Base-by-base conservation (phyloP, 192 early-diverging fungal species). In the Coemansia sp. region DNA sequence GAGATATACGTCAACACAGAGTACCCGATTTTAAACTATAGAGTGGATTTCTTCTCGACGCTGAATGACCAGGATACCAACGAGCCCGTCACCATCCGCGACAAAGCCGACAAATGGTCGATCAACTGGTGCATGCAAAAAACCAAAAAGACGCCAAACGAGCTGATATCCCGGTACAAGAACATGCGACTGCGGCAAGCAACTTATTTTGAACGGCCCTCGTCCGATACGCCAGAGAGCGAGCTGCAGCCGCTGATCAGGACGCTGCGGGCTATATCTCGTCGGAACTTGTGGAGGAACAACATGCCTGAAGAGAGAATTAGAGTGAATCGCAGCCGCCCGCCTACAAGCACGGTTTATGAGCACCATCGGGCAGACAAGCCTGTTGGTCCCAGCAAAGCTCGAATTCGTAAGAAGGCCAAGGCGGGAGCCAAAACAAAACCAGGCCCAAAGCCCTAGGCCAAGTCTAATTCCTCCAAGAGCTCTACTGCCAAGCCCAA, bases 131-230 rank as follows among this genome's bases (percentile, higher is more conserved):
- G 40, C 23, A 51, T 76, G 46, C 62, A 59, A 40, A 66, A 64
- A 42, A 53, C 59, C 15, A 56, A 46, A 8, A 15, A 21, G 3
- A 6, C 36, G 7, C 64, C 56, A n/a, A 53, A 59, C 11, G 48
- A 39, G 0, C 44, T 57, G 3, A 53, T 23, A 5, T 11, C 7
- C 0, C 34, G 41, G 31, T 77, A 77, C 56, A 17, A 57, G 15
- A 34, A 37, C 2, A 36, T 77, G 55, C 62, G 74, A 14, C 26
- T 62, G 38, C 51, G 53, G 11, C 74, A 77, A 34, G 61, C 72
- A 9, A 76, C 72, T 1, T 76, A 61, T 53, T 76, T 76, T 69
- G 72, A 76, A 59, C 72, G 72, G 11, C 50, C 61, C 21, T 44
- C 72, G 42, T 56, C 66, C 2, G 72, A 76, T 23, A 69, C 66